Base-by-base conservation (phyloP, 495 filamentous ascomycete genomes). In the Trichocladium antarcticum region DNA sequence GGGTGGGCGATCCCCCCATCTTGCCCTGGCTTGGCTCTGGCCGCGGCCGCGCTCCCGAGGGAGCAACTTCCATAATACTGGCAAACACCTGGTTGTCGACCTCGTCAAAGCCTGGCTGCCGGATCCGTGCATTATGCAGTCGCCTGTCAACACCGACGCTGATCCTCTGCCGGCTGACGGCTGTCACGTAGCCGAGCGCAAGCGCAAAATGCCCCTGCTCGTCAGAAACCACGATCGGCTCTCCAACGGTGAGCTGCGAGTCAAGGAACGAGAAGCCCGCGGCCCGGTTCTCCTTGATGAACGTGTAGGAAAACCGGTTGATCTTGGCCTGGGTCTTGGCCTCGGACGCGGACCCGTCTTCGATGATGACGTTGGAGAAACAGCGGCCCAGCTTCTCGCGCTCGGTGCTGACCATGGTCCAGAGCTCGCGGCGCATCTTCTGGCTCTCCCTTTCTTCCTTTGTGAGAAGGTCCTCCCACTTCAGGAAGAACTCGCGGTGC, bases 181-280 rank as follows among this genome's bases (percentile, higher is more conserved):
- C 74, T 0, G 83, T 82, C 6, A 95, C 84, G 60, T 84, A 98
- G 11, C 92, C 92, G 52, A 94, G 85, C 5, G 88, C 88, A 12
- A 98, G 77, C 5, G 90, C 90, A 68, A 89, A 96, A 60, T 98
- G 92, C 0, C 89, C 92, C 47, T 84, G 76, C 60, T 98, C 92
- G 50, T 96, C 92, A 1, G 92, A 97, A n/a, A 98, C 75, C 24
- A 98, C 90, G 37, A 95, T 83, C 1, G 92, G 90, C 59, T 98
- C 92, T 29, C 90, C 89, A 20, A 85, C 71, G 2, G 73, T 79
- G n/a, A 98, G 76, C 57, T 96, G 89, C 1, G 90, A 95, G 55
- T 97, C 90, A 0, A 83, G 59, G 60, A 97, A 97, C 2, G 85
- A 92, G 56, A 89, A 87, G 0, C 68, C 68, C 0, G 79, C 55